Evolutionary conservation across 1,284 basidiomycete genomes (phyloP).

Genomic region (Inonotus hispidus): DNA sequence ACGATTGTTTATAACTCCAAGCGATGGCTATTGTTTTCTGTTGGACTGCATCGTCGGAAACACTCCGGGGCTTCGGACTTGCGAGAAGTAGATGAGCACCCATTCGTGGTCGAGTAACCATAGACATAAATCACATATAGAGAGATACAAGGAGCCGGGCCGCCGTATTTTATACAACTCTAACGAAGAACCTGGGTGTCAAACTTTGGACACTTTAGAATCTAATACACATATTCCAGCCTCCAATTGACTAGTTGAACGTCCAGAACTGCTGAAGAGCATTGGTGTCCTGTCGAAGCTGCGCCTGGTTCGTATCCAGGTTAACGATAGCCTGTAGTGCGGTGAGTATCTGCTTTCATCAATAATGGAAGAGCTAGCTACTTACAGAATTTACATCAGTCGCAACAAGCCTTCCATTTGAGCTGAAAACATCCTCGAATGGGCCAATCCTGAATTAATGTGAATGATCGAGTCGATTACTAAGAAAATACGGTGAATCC

Average conservation of each 20-base stretch:
- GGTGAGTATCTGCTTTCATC: no score
- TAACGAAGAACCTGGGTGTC: no score
- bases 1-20: no score
- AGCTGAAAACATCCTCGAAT: conserved; percentile 8
- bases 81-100: neutral
- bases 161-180: no score
- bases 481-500: neutral
- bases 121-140: no score
- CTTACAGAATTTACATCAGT: conserved; percentile 5
- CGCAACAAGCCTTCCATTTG: conserved; percentile 4
- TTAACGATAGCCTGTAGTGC: neutral
- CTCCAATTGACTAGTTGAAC: neutral
- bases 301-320: neutral
- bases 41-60: no score
- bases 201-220: no score
- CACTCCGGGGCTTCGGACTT: no score
- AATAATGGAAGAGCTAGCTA: neutral
- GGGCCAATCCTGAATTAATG: conserved; percentile 2
- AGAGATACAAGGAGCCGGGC: no score
- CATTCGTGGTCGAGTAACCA: no score
- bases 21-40: no score
- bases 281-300: neutral
- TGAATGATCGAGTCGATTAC: neutral
- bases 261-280: conserved; percentile 7
- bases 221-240: no score